These are phyloP conservation scores for Dactylella cylindrospora DNA, from an alignment of 2,329 filamentous ascomycete genomes.

Conservation along the genomic window DNA sequence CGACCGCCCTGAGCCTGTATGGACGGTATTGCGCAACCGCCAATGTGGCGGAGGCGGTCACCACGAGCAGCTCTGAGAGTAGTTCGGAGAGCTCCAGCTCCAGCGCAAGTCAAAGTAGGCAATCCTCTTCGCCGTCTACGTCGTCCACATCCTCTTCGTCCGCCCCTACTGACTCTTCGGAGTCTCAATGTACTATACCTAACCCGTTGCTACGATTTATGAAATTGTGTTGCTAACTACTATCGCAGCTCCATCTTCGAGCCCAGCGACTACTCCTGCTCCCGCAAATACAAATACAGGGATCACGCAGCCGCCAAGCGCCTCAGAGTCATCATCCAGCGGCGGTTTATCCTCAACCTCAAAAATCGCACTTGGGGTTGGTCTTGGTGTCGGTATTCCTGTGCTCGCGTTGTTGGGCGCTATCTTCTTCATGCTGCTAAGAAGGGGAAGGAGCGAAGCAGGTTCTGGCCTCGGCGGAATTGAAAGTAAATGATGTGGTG, in stretches of 20 bases:
- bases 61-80: background rate
- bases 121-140: background rate
- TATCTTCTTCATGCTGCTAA: constrained; percentile 15
- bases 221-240: background rate
- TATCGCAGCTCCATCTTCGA: background rate
- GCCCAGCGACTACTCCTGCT: background rate
- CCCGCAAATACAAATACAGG: background rate
- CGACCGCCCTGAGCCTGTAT: constrained; percentile 47
- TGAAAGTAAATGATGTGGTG: no score
- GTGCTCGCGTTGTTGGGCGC: constrained; percentile 5
- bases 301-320: background rate
- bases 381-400: constrained; percentile 33
- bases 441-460: background rate
- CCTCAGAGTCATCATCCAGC: constrained; percentile 1
- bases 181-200: background rate
- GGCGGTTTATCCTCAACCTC: constrained; percentile 28
- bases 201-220: background rate
- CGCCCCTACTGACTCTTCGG: constrained; percentile 1
- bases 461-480: constrained; percentile 10
- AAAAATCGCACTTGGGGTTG: constrained; percentile 25
- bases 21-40: constrained; percentile 48
- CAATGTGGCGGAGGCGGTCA: constrained; percentile 25
- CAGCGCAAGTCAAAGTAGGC: background rate
- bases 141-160: background rate
- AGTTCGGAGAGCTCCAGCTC: background rate